A percentile compares a stretch with the other conserved stretches of the same genome.
Evolutionary conservation across 371 early-diverging fungal species (phyloP).

Genomic region (Apophysomyces variabilis): DNA sequence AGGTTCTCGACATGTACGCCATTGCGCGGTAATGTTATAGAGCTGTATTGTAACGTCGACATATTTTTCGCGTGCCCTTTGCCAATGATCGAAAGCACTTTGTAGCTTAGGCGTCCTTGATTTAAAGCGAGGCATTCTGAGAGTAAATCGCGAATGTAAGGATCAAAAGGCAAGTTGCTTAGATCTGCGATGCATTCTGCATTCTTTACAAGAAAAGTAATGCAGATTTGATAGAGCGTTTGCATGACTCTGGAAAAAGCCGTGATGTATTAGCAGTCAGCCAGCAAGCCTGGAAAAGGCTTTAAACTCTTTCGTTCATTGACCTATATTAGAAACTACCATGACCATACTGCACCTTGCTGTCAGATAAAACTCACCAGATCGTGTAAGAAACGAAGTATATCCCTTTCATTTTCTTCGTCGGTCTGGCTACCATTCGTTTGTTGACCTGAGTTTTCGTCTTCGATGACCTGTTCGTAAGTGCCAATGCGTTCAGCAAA

Average conservation of each 20-base stretch:
- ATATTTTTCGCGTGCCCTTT: background rate
- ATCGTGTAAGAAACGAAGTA: too few relatives aligned
- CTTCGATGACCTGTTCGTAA: too few relatives aligned
- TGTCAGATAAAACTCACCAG: too few relatives aligned
- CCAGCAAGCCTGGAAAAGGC: too few relatives aligned
- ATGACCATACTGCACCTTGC: too few relatives aligned
- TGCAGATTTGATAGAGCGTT: conserved; percentile 15
- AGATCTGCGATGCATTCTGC: conserved; percentile 10
- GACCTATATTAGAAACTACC: too few relatives aligned
- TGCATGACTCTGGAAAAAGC: conserved; percentile 10
- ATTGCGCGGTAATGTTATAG: background rate
- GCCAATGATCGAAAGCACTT: conserved; percentile 14
- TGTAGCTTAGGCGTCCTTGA: conserved; percentile 10
- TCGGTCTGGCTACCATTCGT: too few relatives aligned
- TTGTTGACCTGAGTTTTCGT: too few relatives aligned
- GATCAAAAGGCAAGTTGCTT: conserved; percentile 14
- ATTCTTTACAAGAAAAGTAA: conserved; percentile 9
- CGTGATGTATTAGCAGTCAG: background rate
- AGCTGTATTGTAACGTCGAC: background rate
- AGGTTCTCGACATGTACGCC: background rate
- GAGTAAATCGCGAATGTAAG: conserved; percentile 13
- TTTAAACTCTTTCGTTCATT: too few relatives aligned
- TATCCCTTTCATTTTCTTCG: too few relatives aligned
- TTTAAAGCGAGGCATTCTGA: conserved; percentile 1
- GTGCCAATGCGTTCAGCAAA: too few relatives aligned